Evolutionary conservation across 1,139 yeast species (phyloP).

Genomic region (Arxiozyma bovina): DNA sequence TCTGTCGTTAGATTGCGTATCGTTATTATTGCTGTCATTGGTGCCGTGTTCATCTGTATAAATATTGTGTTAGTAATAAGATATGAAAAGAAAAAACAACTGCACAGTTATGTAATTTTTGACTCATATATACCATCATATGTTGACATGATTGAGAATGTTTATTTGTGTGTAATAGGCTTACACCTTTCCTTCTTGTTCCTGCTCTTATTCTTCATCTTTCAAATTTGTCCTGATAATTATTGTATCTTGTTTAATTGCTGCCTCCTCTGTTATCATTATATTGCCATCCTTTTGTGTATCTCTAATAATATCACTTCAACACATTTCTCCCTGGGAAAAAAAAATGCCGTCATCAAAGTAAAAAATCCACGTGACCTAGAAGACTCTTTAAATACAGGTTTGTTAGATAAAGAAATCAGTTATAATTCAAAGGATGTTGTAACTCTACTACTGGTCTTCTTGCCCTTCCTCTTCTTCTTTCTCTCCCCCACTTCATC

Average conservation of each 20-base stretch:
- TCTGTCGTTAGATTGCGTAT: constrained; percentile 8
- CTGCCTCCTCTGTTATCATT: neutral
- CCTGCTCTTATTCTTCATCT: neutral
- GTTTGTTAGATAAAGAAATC: neutral
- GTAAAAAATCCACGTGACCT: neutral
- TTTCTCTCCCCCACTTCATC: constrained; percentile 2
- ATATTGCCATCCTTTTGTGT: neutral
- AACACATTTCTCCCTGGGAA: neutral
- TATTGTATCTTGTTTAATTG: no score
- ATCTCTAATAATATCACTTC: no score
- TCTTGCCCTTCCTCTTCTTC: constrained; percentile 5
- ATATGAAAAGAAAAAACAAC: neutral
- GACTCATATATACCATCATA: constrained; percentile 6
- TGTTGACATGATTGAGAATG: constrained; percentile 13
- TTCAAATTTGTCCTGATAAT: neutral
- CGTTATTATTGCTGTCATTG: constrained; percentile 5
- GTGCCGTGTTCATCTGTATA: constrained; percentile 17
- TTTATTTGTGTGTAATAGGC: neutral
- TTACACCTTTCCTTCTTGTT: neutral
- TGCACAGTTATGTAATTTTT: no score
- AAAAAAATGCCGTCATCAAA: no score
- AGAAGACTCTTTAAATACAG: neutral
- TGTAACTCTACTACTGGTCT: constrained; percentile 5
- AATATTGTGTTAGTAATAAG: constrained; percentile 3
- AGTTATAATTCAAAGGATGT: constrained; percentile 5